A percentile compares a stretch with the other conserved stretches of the same genome.
Conservation (phyloP, 306 rosid genomes). For the Cyamopsis tetragonoloba region DNA sequence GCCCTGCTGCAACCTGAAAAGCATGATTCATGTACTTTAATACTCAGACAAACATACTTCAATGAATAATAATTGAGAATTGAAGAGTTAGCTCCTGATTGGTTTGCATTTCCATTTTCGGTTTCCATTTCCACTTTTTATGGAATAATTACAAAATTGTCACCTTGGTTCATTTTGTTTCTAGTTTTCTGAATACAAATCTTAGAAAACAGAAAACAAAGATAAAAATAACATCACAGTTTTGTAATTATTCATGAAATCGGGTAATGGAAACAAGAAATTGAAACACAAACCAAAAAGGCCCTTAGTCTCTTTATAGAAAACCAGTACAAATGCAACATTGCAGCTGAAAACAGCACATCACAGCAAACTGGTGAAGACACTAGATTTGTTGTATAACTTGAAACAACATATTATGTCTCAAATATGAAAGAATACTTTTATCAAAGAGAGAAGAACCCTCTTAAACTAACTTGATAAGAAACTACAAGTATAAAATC, state of each 20-base stretch:
- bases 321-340: background rate
- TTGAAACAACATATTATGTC: conserved; percentile 11
- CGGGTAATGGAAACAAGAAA: too few relatives aligned
- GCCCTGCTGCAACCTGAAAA: conserved; percentile 87
- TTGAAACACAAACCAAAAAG: too few relatives aligned
- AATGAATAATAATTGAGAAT: background rate
- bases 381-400: background rate
- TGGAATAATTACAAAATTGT: too few relatives aligned
- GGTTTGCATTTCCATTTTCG: too few relatives aligned
- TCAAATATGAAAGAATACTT: conserved; percentile 6
- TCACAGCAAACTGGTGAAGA: background rate
- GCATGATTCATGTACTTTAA: conserved; percentile 14
- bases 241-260: too few relatives aligned
- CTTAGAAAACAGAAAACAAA: too few relatives aligned
- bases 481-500: conserved; percentile 7
- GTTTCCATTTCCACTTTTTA: too few relatives aligned
- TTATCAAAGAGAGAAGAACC: background rate
- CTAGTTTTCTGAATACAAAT: too few relatives aligned
- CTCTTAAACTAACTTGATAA: background rate
- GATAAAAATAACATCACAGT: too few relatives aligned
- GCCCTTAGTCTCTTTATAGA: too few relatives aligned
- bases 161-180: too few relatives aligned
- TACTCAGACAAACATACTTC: background rate
- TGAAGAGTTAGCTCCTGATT: background rate
- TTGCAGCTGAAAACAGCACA: background rate